A percentile compares a stretch with the other conserved stretches of the same genome.
These are phyloP conservation scores for Rhododendron griersonianum DNA, from an alignment of 148 eudicot species.

Conservation along the genomic window DNA sequence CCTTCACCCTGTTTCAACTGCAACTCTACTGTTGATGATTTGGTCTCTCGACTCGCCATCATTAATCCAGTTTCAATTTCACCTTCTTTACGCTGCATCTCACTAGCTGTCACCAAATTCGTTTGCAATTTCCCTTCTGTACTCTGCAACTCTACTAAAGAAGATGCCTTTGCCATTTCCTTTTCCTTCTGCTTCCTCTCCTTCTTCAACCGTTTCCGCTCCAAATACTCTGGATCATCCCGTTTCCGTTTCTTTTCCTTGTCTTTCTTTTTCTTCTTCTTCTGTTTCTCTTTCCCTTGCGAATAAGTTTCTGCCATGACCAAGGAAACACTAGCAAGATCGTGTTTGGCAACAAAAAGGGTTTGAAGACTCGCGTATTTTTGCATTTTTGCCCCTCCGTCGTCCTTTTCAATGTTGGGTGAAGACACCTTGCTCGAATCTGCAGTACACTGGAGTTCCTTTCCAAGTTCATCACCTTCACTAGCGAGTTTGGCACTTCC, in stretches of 20 bases:
- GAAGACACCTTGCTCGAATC: conserved; percentile 72
- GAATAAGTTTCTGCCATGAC: conserved; percentile 11
- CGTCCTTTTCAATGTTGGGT: conserved; percentile 23
- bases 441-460: conserved; percentile 92
- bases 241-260: conserved; percentile 72
- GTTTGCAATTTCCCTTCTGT: conserved; percentile 15
- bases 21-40: conserved; percentile 3
- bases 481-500: conserved; percentile 67
- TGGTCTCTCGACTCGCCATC: conserved; percentile 8
- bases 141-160: conserved; percentile 9
- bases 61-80: conserved; percentile 11
- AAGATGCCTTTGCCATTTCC: conserved; percentile 17
- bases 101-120: conserved; percentile 3
- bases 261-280: conserved; percentile 57
- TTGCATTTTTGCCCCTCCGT: conserved; percentile 19
- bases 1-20: conserved; percentile 23
- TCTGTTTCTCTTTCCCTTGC: conserved; percentile 26
- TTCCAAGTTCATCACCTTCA: conserved; percentile 60
- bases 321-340: conserved; percentile 20
- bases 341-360: conserved; percentile 24
- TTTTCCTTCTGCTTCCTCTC: conserved; percentile 60
- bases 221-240: conserved; percentile 68
- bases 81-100: conserved; percentile 9
- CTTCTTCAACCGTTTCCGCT: conserved; percentile 71
- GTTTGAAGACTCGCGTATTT: conserved; percentile 25